Conservation (phyloP, 345 rosid species). For the Gossypium longicalyx region DNA sequence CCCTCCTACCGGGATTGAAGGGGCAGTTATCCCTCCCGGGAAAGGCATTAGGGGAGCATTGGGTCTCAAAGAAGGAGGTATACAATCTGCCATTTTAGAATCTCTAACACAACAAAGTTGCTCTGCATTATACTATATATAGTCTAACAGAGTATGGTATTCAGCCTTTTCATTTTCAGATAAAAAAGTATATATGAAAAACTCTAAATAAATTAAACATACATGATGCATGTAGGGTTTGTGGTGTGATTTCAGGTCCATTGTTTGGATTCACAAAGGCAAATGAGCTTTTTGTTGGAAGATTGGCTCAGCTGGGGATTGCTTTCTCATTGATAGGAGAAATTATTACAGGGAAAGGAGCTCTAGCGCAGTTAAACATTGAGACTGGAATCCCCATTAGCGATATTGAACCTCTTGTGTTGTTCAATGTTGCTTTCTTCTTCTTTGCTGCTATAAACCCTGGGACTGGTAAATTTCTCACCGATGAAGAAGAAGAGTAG, state of each 20-base stretch:
- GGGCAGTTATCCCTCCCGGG: constrained; percentile 86
- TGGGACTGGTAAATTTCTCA: constrained; percentile 83
- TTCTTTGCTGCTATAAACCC: constrained; percentile 90
- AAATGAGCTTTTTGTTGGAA: constrained; percentile 86
- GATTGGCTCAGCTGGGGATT: constrained; percentile 92
- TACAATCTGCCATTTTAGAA: neutral
- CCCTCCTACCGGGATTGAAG: constrained; percentile 57
- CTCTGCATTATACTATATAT: too few species aligned
- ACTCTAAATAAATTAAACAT: too few species aligned
- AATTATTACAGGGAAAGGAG: constrained; percentile 91
- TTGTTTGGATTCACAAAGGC: constrained; percentile 89
- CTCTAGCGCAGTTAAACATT: constrained; percentile 89
- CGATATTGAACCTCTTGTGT: constrained; percentile 88
- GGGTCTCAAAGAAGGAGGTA: constrained; percentile 90
- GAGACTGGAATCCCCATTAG: constrained; percentile 89
- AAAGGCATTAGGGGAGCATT: constrained; percentile 55
- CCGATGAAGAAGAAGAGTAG: constrained; percentile 60
- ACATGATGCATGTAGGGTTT: too few species aligned
- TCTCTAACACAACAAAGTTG: neutral
- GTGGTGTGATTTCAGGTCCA: constrained; percentile 52
- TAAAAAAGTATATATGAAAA: too few species aligned
- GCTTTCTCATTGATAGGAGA: constrained; percentile 94
- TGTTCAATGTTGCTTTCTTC: constrained; percentile 88
- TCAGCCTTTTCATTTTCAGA: too few species aligned
- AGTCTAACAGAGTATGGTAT: too few species aligned